These are phyloP conservation scores for Clarireedia paspali DNA, from an alignment of 2,329 filamentous ascomycete genomes.

Conservation along the genomic window DNA sequence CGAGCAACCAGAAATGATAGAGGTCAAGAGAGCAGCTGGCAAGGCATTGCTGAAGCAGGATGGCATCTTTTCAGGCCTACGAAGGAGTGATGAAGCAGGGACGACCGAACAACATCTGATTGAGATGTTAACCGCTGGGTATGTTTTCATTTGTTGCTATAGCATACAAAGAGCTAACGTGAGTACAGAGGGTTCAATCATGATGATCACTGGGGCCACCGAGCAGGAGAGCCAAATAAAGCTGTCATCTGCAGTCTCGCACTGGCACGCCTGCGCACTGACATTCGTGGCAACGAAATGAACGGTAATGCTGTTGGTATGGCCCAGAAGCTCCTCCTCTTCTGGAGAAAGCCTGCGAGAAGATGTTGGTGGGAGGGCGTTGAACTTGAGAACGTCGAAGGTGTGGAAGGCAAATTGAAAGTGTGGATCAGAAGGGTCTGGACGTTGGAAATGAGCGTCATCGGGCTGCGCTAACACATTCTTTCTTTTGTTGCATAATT, in stretches of 20 bases:
- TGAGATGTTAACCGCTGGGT: conserved; percentile 99
- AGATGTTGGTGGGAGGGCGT: conserved; percentile 99
- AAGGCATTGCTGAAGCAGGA: conserved; percentile 79
- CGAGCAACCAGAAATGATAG: conserved; percentile 82
- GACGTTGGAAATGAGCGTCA: conserved; percentile 97
- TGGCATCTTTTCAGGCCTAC: conserved; percentile 91
- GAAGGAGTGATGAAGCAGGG: conserved; percentile 90
- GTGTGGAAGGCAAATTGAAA: conserved; percentile 85
- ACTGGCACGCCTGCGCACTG: conserved; percentile 83
- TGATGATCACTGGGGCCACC: conserved; percentile 91
- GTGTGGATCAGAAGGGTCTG: conserved; percentile 98
- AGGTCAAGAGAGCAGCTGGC: conserved; percentile 88
- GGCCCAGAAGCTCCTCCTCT: conserved; percentile 94
- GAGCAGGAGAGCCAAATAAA: conserved; percentile 96
- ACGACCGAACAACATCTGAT: conserved; percentile 98
- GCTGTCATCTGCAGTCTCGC: conserved; percentile 96
- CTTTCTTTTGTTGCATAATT: conserved; percentile 8
- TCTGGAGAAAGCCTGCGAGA: conserved; percentile 94
- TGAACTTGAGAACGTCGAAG: conserved; percentile 81
- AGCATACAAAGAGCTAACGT: neutral
- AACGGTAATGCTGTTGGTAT: conserved; percentile 82
- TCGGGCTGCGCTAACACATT: conserved; percentile 55
- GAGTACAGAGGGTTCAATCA: conserved; percentile 80
- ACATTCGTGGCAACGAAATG: conserved; percentile 74
- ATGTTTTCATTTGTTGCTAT: conserved; percentile 32